A percentile compares a stretch with the other conserved stretches of the same genome.
phyloP scores from a whole-genome alignment of 2,329 filamentous ascomycete genomes.

The Escovopsis sp. region DNA sequence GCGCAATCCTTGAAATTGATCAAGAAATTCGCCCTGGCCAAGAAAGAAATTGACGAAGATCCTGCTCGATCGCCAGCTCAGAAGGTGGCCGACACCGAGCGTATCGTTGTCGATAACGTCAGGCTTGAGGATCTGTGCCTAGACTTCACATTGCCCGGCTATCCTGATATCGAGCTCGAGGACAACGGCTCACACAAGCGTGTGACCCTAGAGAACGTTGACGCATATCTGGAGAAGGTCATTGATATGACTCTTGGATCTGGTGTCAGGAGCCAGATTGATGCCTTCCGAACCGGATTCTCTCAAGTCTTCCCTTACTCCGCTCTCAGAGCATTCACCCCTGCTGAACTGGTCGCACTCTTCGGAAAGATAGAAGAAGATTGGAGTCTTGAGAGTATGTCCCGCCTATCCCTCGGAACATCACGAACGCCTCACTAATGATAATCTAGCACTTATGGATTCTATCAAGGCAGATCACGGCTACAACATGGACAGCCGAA shows the following conservation, averaged over 20 bases:
- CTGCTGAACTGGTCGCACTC: conserved; percentile 84
- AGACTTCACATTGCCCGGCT: conserved; percentile 90
- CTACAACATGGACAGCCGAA: conserved; percentile 96
- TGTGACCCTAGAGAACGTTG: conserved; percentile 87
- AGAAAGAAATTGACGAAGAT: conserved; percentile 69
- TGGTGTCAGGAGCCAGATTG: conserved; percentile 76
- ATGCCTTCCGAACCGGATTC: conserved; percentile 83
- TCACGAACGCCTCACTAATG: conserved; percentile 2
- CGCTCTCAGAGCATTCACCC: conserved; percentile 83
- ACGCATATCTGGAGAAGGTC: conserved; percentile 72
- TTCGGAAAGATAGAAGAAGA: conserved; percentile 91
- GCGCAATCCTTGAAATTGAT: conserved; percentile 75
- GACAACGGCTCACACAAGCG: conserved; percentile 57
- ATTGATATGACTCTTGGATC: conserved; percentile 83
- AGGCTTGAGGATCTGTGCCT: conserved; percentile 75
- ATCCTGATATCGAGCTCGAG: conserved; percentile 71
- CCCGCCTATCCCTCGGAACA: conserved; percentile 1
- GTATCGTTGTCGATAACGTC: conserved; percentile 61
- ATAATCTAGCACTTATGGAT: conserved; percentile 66
- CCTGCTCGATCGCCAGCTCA: conserved; percentile 47
- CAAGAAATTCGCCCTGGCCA: conserved; percentile 72
- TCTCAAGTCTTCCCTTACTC: conserved; percentile 94
- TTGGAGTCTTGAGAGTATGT: conserved; percentile 92
- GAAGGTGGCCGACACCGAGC: conserved; percentile 54
- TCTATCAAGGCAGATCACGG: conserved; percentile 98